phyloP scores from a whole-genome alignment of 2,329 filamentous ascomycete genomes.

The Diaporthe sp. region DNA sequence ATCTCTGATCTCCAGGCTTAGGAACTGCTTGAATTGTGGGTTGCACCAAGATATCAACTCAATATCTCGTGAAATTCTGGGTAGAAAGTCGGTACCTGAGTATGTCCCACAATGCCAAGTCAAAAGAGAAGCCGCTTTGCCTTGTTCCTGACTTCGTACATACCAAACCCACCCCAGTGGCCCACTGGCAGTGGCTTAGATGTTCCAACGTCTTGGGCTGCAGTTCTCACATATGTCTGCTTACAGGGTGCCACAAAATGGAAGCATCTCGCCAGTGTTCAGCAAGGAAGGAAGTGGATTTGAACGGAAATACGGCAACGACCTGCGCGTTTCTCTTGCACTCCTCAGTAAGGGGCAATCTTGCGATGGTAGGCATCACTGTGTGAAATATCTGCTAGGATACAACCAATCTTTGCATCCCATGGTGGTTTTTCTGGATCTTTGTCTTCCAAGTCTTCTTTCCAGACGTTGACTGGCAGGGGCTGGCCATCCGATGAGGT shows the following conservation, averaged over 20 bases:
- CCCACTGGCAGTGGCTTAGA: background rate
- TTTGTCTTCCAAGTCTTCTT: background rate
- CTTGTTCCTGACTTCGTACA: background rate
- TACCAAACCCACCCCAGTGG: background rate
- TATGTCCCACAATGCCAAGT: background rate
- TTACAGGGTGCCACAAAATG: background rate
- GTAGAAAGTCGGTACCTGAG: background rate
- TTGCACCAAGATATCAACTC: background rate
- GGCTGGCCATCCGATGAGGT: too few species aligned
- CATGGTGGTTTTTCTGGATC: background rate
- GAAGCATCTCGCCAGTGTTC: background rate
- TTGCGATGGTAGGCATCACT: background rate
- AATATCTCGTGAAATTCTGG: background rate
- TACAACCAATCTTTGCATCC: background rate
- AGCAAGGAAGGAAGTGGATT: background rate
- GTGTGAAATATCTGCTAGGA: background rate
- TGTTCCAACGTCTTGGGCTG: background rate
- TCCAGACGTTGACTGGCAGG: background rate
- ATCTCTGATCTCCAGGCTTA: too few species aligned
- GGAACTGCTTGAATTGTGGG: background rate
- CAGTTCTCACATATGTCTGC: background rate
- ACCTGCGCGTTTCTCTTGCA: background rate
- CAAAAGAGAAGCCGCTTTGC: background rate
- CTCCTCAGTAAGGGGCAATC: too few species aligned
- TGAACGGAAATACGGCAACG: background rate